These are phyloP conservation scores for Picochlorum sp. DNA, from an alignment of 139 green algal genomes.

Conservation along the genomic window DNA sequence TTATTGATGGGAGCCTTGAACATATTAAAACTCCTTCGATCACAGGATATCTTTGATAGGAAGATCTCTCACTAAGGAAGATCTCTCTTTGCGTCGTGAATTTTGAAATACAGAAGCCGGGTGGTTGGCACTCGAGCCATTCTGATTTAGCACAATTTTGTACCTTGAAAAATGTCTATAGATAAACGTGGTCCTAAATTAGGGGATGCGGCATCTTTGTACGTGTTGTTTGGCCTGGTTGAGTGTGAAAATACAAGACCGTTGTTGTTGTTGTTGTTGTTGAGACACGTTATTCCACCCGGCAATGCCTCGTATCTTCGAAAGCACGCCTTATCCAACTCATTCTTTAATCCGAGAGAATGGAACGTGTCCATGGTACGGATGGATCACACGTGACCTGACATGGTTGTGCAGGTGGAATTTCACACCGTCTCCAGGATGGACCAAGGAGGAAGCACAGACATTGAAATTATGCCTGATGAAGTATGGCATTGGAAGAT, in stretches of 20 bases:
- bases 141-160: too few species aligned
- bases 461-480: constrained; percentile 77
- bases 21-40: too few species aligned
- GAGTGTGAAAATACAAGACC: background rate
- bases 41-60: too few species aligned
- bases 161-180: background rate
- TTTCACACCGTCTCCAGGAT: constrained; percentile 81
- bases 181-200: constrained; percentile 68
- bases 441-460: constrained; percentile 70
- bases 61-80: too few species aligned
- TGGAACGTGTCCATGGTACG: background rate
- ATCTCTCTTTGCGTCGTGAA: too few species aligned
- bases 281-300: background rate
- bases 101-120: too few species aligned
- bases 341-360: background rate
- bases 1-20: too few species aligned
- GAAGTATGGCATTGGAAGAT: constrained; percentile 75
- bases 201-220: constrained; percentile 79
- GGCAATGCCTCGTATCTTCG: background rate
- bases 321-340: background rate
- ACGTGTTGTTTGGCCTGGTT: constrained; percentile 32
- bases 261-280: background rate
- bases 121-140: too few species aligned
- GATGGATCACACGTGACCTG: background rate
- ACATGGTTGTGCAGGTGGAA: constrained; percentile 68